Evolutionary conservation across 768 basidiomycete species (phyloP), one percentile per base, ranked within the genome.

Genomic region (Amanita fuliginea): DNA sequence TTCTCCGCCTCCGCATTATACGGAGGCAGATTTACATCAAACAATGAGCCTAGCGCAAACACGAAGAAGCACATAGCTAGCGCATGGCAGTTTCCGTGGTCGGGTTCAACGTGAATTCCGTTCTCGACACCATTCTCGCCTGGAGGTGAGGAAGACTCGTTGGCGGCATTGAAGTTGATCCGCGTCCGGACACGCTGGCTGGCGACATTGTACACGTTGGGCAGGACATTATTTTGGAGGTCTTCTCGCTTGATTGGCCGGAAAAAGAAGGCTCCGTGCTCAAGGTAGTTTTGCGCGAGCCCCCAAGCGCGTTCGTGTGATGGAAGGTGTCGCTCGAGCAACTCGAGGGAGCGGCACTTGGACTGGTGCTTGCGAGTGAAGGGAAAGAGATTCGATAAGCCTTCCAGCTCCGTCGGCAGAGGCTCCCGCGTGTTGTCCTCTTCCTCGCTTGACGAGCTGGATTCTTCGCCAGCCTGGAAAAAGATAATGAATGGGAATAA

Each of bases 1-100:
- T 70, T 69, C 57, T 82, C 78, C 0, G 81, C 79, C 49, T 82
- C 78, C 10, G 76, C 59, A 21, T 72, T 78, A 51, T 76, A 82
- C 0, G 79, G 71, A 3, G 66, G 54, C 4, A 73, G 63, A 22
- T 66, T 64, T 21, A 78, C 59, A 53, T 83, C 80, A 35, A 82
- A 64, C n/a, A 82, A 63, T 6, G 76, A 77, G 1, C 81, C 81
- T 8, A 83, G 69, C 1, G 81, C 77, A 39, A 83, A 72, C 18
- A 81, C 55, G 60, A 82, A 79, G 61, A 69, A 83, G 22, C 78
- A 51, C 30, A 72, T 69, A 0, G 78, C 74, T 21, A 83, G 68
- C 7, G 22, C 59, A 47, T 47, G 46, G 14, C 46, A 47, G 34
- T 52, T 48, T 16, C 16, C 39, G 21, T 56, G 43, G 16, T 62